Conservation (phyloP, 176 grass and related monocot species). For the Neostapfia colusana region DNA sequence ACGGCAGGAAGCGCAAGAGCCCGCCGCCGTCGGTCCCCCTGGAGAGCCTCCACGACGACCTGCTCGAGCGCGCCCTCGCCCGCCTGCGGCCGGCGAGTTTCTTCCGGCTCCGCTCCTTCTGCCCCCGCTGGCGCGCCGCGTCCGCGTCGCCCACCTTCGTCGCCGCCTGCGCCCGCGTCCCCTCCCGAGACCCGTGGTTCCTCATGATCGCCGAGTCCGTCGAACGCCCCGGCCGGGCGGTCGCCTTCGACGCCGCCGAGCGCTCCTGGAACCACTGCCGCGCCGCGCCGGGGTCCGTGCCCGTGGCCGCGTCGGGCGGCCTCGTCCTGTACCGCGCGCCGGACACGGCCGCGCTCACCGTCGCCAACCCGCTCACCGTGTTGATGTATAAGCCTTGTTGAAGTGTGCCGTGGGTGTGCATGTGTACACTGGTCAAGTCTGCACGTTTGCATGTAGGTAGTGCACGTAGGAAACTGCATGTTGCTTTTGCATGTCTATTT, state of each 20-base stretch:
- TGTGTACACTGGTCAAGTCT: too few relatives aligned
- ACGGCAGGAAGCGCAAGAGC: slow-evolving; percentile 48
- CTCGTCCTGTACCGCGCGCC: slow-evolving; percentile 68
- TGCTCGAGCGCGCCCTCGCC: slow-evolving; percentile 70
- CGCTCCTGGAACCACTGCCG: slow-evolving; percentile 32
- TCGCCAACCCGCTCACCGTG: slow-evolving; percentile 80
- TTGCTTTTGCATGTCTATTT: too few relatives aligned
- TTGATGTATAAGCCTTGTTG: too few relatives aligned
- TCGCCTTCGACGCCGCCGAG: slow-evolving; percentile 42
- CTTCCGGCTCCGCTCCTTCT: slow-evolving; percentile 69
- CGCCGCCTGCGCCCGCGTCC: slow-evolving; percentile 59
- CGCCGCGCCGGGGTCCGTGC: slow-evolving; percentile 37
- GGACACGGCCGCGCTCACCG: slow-evolving; percentile 44
- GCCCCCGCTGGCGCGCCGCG: slow-evolving; percentile 53
- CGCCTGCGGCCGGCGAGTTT: slow-evolving; percentile 63
- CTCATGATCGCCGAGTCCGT: slow-evolving; percentile 67
- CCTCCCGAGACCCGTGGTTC: slow-evolving; percentile 57
- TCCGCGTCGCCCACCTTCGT: slow-evolving; percentile 59
- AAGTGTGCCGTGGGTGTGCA: too few relatives aligned
- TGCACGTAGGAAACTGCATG: too few relatives aligned
- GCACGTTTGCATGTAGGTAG: too few relatives aligned
- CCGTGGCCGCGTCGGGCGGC: slow-evolving; percentile 73
- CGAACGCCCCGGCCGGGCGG: not conserved
- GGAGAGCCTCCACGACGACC: slow-evolving; percentile 67
- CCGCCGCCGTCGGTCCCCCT: slow-evolving; percentile 32